A percentile compares a stretch with the other conserved stretches of the same genome.
Conservation (phyloP, 345 rosid species). For the Rubroshorea leprosula region DNA sequence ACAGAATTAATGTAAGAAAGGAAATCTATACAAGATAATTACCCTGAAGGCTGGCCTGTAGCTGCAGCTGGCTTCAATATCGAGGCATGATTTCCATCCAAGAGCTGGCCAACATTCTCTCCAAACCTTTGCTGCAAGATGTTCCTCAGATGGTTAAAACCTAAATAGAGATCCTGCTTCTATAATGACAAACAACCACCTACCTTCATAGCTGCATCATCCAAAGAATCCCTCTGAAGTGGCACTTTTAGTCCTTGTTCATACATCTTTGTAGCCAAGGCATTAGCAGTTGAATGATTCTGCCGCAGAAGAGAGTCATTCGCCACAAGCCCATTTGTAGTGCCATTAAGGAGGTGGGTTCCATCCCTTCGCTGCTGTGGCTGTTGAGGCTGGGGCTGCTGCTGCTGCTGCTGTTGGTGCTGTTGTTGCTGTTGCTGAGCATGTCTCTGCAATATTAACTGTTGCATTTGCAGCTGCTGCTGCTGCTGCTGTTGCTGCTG, state of each 20-base stretch:
- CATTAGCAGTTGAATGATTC: constrained; percentile 70
- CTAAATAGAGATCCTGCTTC: background rate
- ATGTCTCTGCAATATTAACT: constrained; percentile 29
- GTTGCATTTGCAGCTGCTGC: constrained; percentile 28
- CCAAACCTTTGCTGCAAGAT: constrained; percentile 64
- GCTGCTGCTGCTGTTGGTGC: constrained; percentile 30
- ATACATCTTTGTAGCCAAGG: constrained; percentile 79
- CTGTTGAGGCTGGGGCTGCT: constrained; percentile 33
- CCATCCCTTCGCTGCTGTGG: constrained; percentile 78
- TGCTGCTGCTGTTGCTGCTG: constrained; percentile 48
- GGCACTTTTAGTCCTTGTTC: constrained; percentile 80
- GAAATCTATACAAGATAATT: constrained; percentile 25
- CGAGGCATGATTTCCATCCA: constrained; percentile 88
- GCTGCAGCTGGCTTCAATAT: constrained; percentile 75
- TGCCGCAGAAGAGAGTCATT: constrained; percentile 78
- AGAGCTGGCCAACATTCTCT: constrained; percentile 79
- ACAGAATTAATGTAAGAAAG: constrained; percentile 16
- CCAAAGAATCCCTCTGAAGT: constrained; percentile 79
- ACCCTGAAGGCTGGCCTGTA: constrained; percentile 89
- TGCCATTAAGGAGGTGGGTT: constrained; percentile 71
- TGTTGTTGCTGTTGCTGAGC: constrained; percentile 36
- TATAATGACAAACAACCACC: constrained; percentile 4
- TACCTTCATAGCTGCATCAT: constrained; percentile 82
- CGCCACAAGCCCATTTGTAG: constrained; percentile 72
- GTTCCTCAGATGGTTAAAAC: constrained; percentile 8